Evolutionary conservation across 768 basidiomycete species (phyloP), one percentile per base, ranked within the genome.

Genomic region (Phylloporus sp.): DNA sequence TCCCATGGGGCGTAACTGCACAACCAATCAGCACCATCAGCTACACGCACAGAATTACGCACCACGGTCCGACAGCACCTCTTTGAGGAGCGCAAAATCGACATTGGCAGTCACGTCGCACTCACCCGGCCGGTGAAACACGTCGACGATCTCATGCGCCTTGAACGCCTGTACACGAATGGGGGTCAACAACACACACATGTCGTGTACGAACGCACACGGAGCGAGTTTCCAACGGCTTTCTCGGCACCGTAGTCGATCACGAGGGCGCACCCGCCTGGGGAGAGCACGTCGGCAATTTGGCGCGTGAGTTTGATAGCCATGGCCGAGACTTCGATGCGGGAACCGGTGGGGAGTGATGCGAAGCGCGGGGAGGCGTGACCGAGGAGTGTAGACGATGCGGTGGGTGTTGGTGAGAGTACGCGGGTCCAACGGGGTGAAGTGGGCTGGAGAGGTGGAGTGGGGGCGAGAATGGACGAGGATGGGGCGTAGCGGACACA

Each of bases 91-190:
- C 0, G 84, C 81, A 70, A 98, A 98, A 70, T 99, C 95, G 43
- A 99, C 95, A 62, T 98, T 97, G n/a, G 88, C 85, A 0, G 97
- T 99, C 42, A 98, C 71, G 68, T 99, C 97, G 36, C 89, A 87
- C 36, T 88, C 78, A 16, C 97, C 97, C 0, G 95, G 94, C 10
- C 77, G 73, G 47, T 87, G 76, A 63, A 98, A 95, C 4, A 90
- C 76, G 65, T 95, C 87, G 2, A 90, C 87, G 13, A 92, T 82
- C 52, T 84, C 78, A 64, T 98, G 97, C 20, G 82, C 75, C 67
- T 86, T 86, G 77, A 99, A 97, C 0, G 88, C 97, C 95, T 97
- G 53, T 9, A 26, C n/a, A n/a, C n/a, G n/a, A n/a, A n/a, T n/a
- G 10, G 1, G 9, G 2, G 31, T 49, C 51, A 53, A 41, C 40